Evolutionary conservation across 257 asterid genomes (phyloP).

Genomic region (Solanum sejunctum): DNA sequence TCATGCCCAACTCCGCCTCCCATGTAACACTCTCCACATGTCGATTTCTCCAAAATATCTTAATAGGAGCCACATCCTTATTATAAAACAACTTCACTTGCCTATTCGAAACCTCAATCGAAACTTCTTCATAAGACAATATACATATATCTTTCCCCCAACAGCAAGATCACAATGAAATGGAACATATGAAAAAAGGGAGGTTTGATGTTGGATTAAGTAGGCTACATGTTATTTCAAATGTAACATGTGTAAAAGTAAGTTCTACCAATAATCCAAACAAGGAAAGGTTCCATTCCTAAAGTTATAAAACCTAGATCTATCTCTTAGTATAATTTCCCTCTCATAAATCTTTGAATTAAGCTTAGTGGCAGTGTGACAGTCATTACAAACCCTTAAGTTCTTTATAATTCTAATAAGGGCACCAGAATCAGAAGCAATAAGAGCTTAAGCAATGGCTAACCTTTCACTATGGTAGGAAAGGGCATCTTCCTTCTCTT

Average conservation of each 20-base stretch:
- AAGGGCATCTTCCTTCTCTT: slow-evolving; percentile 35
- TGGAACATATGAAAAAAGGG: not conserved
- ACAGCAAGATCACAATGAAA: not conserved
- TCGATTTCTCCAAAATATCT: no score
- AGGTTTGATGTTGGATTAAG: not conserved
- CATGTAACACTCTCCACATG: no score
- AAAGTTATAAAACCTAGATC: slow-evolving; percentile 35
- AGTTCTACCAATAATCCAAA: slow-evolving; percentile 34
- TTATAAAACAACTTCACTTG: no score
- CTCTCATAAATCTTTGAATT: slow-evolving; percentile 23
- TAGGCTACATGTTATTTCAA: not conserved
- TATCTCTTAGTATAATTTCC: slow-evolving; percentile 38
- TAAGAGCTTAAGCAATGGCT: slow-evolving; percentile 41
- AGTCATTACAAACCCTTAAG: slow-evolving; percentile 40
- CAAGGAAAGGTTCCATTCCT: slow-evolving; percentile 29
- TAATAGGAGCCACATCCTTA: no score
- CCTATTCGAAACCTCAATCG: no score
- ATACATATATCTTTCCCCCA: not conserved
- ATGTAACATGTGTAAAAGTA: not conserved
- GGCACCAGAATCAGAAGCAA: slow-evolving; percentile 17
- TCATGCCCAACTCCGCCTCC: no score
- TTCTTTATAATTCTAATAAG: slow-evolving; percentile 35
- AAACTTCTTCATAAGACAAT: no score
- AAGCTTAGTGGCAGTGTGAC: slow-evolving; percentile 33
- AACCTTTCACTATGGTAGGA: slow-evolving; percentile 53